A percentile compares a stretch with the other conserved stretches of the same genome.
Conservation (phyloP, 768 basidiomycete genomes). For the Rhizopogon vulgaris region DNA sequence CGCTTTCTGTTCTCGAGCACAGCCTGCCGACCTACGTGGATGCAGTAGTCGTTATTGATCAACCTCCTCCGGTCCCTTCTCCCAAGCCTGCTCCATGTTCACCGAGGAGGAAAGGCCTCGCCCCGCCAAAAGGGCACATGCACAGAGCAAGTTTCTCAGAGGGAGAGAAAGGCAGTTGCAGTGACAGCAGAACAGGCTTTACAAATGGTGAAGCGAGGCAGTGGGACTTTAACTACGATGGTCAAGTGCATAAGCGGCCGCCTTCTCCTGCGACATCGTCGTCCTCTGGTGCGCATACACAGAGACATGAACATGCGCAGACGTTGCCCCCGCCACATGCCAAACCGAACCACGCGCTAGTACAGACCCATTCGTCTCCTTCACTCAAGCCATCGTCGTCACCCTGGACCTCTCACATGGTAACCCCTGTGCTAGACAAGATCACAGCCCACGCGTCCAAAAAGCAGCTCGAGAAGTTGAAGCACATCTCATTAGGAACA, state of each 20-base stretch:
- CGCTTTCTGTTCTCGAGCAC: slow-evolving; percentile 45
- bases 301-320: neutral
- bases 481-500: neutral
- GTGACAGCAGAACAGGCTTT: neutral
- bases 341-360: neutral
- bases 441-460: neutral
- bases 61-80: slow-evolving; percentile 17
- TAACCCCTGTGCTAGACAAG: neutral
- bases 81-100: slow-evolving; percentile 8
- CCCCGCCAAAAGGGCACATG: neutral
- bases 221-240: slow-evolving; percentile 5
- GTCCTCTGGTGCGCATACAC: neutral
- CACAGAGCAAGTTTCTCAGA: neutral
- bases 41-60: slow-evolving; percentile 41
- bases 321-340: neutral
- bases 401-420: neutral
- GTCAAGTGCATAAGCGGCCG: neutral
- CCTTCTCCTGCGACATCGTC: neutral
- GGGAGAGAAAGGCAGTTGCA: neutral
- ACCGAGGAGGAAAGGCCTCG: neutral
- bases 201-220: neutral
- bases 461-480: neutral
- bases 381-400: neutral
- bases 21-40: slow-evolving; percentile 57
- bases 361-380: neutral